These are phyloP conservation scores for Aspergillus egyptiacus DNA, from an alignment of 495 filamentous ascomycete species.

Conservation along the genomic window DNA sequence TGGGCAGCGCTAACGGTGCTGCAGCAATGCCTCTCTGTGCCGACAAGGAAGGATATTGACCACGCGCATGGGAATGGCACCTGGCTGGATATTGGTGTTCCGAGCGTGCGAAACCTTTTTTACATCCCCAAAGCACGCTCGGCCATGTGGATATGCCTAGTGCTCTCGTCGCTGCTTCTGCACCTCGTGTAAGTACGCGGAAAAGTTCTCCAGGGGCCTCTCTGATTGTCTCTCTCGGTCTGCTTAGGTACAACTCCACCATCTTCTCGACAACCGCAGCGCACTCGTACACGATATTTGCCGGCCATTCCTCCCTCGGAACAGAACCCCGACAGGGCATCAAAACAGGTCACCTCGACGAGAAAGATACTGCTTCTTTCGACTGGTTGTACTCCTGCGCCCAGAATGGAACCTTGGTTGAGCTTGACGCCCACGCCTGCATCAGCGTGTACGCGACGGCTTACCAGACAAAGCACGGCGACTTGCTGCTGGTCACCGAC, in stretches of 20 bases:
- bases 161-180: background rate
- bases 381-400: background rate
- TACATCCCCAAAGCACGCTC: background rate
- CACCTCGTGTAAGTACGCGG: background rate
- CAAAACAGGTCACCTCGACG: too few relatives aligned
- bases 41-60: conserved; percentile 1
- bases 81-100: conserved; percentile 9
- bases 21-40: conserved; percentile 4
- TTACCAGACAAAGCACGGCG: background rate
- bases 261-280: conserved; percentile 1
- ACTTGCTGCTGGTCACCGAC: background rate
- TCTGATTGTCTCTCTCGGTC: too few relatives aligned
- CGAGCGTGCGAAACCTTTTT: conserved; percentile 4
- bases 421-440: background rate
- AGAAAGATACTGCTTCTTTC: background rate
- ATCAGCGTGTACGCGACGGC: background rate
- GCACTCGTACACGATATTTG: conserved; percentile 3
- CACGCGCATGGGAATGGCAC: background rate
- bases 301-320: background rate
- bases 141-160: background rate
- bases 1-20: background rate
- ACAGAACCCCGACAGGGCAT: too few relatives aligned
- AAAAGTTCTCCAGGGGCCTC: too few relatives aligned
- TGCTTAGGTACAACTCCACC: conserved; percentile 3
- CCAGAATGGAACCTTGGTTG: background rate